Evolutionary conservation across 768 basidiomycete species (phyloP).

Genomic region (Nidularia sp.): DNA sequence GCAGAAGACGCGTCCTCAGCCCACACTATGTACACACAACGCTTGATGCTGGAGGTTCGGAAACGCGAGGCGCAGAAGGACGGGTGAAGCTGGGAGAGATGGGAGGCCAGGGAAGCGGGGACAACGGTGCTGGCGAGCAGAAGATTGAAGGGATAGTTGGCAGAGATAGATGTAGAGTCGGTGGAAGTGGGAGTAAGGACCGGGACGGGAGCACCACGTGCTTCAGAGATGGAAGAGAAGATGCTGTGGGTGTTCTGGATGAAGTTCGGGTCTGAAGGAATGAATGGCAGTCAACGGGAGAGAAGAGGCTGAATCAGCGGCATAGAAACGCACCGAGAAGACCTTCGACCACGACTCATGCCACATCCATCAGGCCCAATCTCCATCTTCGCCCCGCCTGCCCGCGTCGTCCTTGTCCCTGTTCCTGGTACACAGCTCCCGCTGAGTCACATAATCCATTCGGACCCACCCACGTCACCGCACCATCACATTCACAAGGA

Average conservation of each 20-base stretch:
- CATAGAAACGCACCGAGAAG: slow-evolving; percentile 66
- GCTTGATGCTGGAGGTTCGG: slow-evolving; percentile 81
- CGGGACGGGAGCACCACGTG: slow-evolving; percentile 45
- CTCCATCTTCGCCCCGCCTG: slow-evolving; percentile 38
- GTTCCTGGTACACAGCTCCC: slow-evolving; percentile 7
- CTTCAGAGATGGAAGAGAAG: slow-evolving; percentile 64
- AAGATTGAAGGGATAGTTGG: slow-evolving; percentile 74
- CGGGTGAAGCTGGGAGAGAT: slow-evolving; percentile 63
- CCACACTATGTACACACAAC: slow-evolving; percentile 74
- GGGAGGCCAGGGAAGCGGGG: slow-evolving; percentile 65
- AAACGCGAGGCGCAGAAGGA: slow-evolving; percentile 65
- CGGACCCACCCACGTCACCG: slow-evolving; percentile 49
- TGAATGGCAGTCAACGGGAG: neutral
- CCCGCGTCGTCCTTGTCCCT: slow-evolving; percentile 17
- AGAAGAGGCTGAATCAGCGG: no score
- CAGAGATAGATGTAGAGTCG: slow-evolving; percentile 16
- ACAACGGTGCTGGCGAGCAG: slow-evolving; percentile 85
- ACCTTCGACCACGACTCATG: slow-evolving; percentile 90
- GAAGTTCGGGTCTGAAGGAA: slow-evolving; percentile 73
- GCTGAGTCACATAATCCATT: slow-evolving; percentile 24
- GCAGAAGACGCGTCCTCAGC: slow-evolving; percentile 48
- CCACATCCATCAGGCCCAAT: slow-evolving; percentile 65
- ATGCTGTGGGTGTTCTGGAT: slow-evolving; percentile 66
- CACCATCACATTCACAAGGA: slow-evolving; percentile 47
- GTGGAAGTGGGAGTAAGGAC: slow-evolving; percentile 13